Percentiles rank a stretch among this genome's conserved stretches.
These are phyloP conservation scores for Psidium guajava DNA, from an alignment of 345 rosid species.

Conservation along the genomic window DNA sequence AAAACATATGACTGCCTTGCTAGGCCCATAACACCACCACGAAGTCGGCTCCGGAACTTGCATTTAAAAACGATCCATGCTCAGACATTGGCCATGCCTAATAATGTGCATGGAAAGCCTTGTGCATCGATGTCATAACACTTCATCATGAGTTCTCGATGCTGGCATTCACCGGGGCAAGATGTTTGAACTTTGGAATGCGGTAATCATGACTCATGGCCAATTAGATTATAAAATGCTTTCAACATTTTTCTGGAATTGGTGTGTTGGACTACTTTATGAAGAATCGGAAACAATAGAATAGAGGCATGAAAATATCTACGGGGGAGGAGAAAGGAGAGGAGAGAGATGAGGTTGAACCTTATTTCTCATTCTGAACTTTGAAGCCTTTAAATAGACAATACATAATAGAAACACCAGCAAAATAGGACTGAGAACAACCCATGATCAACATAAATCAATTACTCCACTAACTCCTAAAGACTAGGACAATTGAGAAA, in stretches of 20 bases:
- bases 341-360: background rate
- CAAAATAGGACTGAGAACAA: too few species aligned
- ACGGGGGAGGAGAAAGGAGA: background rate
- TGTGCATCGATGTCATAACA: background rate
- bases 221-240: background rate
- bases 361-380: too few species aligned
- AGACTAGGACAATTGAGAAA: too few species aligned
- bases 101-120: background rate
- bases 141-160: background rate
- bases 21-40: background rate
- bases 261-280: background rate
- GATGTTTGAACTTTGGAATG: background rate
- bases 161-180: background rate
- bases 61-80: background rate
- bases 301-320: background rate
- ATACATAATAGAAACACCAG: too few species aligned
- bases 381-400: too few species aligned
- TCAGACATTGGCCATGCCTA: background rate
- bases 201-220: background rate
- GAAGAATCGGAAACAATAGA: background rate
- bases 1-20: background rate
- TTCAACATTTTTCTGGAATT: background rate
- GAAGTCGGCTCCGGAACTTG: background rate
- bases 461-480: too few species aligned
- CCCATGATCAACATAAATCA: too few species aligned